Base-by-base conservation (phyloP, 2,329 filamentous ascomycete genomes). In the Lecanicillium sp. region DNA sequence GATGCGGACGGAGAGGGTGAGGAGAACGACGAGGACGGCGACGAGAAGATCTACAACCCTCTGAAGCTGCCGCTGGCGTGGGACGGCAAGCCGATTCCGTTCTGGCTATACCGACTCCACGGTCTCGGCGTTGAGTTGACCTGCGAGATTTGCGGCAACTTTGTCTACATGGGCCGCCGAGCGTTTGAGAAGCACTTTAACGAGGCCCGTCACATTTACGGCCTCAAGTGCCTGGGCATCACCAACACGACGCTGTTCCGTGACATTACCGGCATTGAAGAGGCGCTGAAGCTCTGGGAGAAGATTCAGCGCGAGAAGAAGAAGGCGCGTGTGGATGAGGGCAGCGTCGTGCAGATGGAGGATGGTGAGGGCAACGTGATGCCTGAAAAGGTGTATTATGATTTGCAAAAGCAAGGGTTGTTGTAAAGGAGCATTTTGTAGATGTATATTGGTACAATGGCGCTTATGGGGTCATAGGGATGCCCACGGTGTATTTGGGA, bases 181-280 rank as follows among this genome's bases (percentile, higher is more conserved):
- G 89, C 89, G 1, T 98, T 96, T 52, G 92, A 98, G 58, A 98
- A 98, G 69, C 92, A 98, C 60, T 98, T 98, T 66, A 94, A 89
- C 49, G 92, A 98, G 61, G 81, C 86, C 8, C 72, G 88, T 38
- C 92, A 98, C 57, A 84, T 97, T 35, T 92, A 95, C 56, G 92
- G 92, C 1, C 66, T 98, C 49, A 92, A 94, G 60, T 95, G 90
- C 55, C 66, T 98, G 36, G 94, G 94, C 15, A 92, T 98, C 56
- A 94, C 83, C 7, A 92, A 94, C 56, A 88, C 88, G 2, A 81
- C 81, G 19, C 69, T 98, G 13, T 98, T 96, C 71, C 72, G 92
- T 36, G 94, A 98, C 54, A 98, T 98, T 44, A 95, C 84, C 0
- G 78, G 77, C 36, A 98, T 98, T 40, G 81, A 92, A 19, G 87